phyloP scores from a whole-genome alignment of 306 rosid genomes.

The Purshia tridentata region DNA sequence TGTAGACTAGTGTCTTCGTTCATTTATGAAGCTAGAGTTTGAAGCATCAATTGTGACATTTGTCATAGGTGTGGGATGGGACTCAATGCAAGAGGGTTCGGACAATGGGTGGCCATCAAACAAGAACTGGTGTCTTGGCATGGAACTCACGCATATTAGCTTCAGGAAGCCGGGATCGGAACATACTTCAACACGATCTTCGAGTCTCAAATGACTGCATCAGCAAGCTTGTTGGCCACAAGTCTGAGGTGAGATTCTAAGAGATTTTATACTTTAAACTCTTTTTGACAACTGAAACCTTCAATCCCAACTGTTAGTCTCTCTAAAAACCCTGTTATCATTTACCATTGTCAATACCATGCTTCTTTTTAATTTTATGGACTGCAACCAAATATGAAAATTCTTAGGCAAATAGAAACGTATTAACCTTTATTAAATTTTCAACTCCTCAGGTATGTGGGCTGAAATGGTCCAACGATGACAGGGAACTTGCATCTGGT shows the following conservation, averaged over 20 bases:
- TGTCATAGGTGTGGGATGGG: slow-evolving; percentile 88
- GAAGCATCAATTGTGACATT: not conserved
- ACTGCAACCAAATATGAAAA: not conserved
- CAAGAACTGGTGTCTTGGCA: slow-evolving; percentile 94
- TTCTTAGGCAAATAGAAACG: not conserved
- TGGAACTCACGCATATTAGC: slow-evolving; percentile 94
- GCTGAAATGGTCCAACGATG: slow-evolving; percentile 96
- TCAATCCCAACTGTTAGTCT: too few species aligned
- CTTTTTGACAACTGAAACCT: too few species aligned
- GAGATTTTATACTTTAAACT: not conserved
- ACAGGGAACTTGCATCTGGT: slow-evolving; percentile 97
- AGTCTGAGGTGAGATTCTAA: slow-evolving; percentile 74
- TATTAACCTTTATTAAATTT: not conserved
- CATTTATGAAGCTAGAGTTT: not conserved
- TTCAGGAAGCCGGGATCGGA: slow-evolving; percentile 92
- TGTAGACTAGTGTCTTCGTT: not conserved
- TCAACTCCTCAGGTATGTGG: slow-evolving; percentile 57
- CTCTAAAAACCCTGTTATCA: too few species aligned
- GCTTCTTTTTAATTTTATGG: not conserved
- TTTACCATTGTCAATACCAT: too few species aligned
- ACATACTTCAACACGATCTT: slow-evolving; percentile 95
- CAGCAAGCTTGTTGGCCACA: slow-evolving; percentile 87
- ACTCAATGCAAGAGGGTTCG: slow-evolving; percentile 83
- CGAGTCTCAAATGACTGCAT: slow-evolving; percentile 72
- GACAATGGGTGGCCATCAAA: slow-evolving; percentile 97